Conservation (phyloP, 352 stramenopile genomes). For the Pythium rishiriense region DNA sequence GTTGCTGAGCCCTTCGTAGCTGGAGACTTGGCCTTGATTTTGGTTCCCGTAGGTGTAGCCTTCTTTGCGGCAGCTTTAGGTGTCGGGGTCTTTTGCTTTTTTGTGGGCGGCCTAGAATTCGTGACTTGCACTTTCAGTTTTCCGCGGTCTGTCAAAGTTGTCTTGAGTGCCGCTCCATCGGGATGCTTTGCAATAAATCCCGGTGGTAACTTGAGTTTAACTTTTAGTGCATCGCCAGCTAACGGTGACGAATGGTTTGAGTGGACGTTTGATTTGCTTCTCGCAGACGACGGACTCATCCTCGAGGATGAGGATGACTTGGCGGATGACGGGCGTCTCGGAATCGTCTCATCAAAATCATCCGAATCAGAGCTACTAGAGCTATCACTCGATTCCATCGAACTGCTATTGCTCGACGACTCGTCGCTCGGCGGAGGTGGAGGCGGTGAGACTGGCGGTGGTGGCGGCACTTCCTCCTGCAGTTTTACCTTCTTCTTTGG, state of each 20-base stretch:
- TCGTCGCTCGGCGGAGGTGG: constrained; percentile 24
- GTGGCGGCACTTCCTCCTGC: constrained; percentile 9
- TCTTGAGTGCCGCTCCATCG: constrained; percentile 19
- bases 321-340: constrained; percentile 19
- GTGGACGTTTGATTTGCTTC: constrained; percentile 22
- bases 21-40: constrained; percentile 1
- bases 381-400: constrained; percentile 25
- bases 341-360: constrained; percentile 14
- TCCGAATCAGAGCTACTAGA: constrained; percentile 35
- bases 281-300: constrained; percentile 13
- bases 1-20: constrained; percentile 9
- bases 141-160: constrained; percentile 21
- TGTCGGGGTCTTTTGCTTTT: constrained; percentile 19
- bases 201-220: constrained; percentile 31
- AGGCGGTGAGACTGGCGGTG: constrained; percentile 15
- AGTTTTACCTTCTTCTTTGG: constrained; percentile 25
- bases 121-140: constrained; percentile 49
- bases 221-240: constrained; percentile 24
- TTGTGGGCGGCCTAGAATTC: constrained; percentile 35
- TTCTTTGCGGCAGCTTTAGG: constrained; percentile 6
- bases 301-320: constrained; percentile 14
- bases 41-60: constrained; percentile 5
- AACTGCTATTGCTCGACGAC: constrained; percentile 28
- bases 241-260: constrained; percentile 11
- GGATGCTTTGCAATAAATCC: constrained; percentile 32